A percentile compares a stretch with the other conserved stretches of the same genome.
Conservation (phyloP, 495 filamentous ascomycete genomes). For the Penicillium odoratum region DNA sequence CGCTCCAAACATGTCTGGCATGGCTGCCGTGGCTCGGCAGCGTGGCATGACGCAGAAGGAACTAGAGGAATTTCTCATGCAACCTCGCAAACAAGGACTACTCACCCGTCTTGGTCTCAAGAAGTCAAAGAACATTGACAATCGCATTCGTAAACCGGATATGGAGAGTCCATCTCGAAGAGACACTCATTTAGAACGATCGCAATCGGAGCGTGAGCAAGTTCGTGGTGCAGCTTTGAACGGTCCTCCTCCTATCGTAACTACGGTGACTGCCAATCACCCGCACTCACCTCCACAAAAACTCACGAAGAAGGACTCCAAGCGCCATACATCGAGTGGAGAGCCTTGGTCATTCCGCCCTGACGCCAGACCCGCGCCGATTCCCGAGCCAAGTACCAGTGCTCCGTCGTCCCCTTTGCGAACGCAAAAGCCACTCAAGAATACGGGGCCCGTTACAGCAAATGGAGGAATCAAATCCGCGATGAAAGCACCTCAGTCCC, state of each 20-base stretch:
- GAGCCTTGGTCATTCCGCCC: constrained; percentile 35
- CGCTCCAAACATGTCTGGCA: constrained; percentile 31
- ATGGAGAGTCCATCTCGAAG: constrained; percentile 29
- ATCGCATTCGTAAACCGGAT: constrained; percentile 34
- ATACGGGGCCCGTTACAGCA: constrained; percentile 1
- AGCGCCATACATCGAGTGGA: constrained; percentile 19
- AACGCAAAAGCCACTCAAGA: constrained; percentile 10
- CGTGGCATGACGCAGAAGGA: constrained; percentile 45
- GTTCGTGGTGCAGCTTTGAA: constrained; percentile 6
- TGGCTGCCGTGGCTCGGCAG: constrained; percentile 42
- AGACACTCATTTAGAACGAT: constrained; percentile 40
- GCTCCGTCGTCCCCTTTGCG: constrained; percentile 12
- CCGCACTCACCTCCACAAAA: constrained; percentile 23
- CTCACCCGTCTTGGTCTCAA: constrained; percentile 44
- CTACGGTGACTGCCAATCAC: constrained; percentile 21
- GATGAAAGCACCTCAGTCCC: constrained; percentile 16
- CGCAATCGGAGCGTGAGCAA: constrained; percentile 32
- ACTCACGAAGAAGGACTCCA: constrained; percentile 31
- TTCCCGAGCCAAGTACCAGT: constrained; percentile 15
- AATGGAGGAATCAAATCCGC: constrained; percentile 12
- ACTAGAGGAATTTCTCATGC: constrained; percentile 40
- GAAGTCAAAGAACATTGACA: constrained; percentile 36
- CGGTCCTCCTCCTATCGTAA: constrained; percentile 18
- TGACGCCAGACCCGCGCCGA: constrained; percentile 15
- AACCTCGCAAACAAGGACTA: constrained; percentile 39